Percentiles rank a stretch among this genome's conserved stretches.
These are phyloP conservation scores for Ballota nigra DNA, from an alignment of 257 asterid genomes.

Conservation along the genomic window DNA sequence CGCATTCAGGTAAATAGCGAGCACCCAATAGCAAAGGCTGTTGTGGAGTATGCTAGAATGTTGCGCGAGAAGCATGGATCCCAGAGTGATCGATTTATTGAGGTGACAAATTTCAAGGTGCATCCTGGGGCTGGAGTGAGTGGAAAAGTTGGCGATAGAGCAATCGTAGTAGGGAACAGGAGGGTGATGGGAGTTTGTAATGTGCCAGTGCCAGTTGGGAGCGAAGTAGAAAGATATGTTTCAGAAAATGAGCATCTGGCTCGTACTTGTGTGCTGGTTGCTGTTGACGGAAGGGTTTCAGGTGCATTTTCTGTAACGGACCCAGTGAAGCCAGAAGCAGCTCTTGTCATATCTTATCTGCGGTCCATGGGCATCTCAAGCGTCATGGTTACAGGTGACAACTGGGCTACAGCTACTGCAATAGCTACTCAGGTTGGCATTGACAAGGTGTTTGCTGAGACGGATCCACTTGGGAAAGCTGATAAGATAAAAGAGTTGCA, in stretches of 20 bases:
- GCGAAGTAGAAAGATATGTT: constrained; percentile 60
- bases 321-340: constrained; percentile 91
- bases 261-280: constrained; percentile 86
- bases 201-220: constrained; percentile 55
- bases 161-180: constrained; percentile 74
- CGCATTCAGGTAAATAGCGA: constrained; percentile 79
- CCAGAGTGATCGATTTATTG: constrained; percentile 44
- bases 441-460: constrained; percentile 81
- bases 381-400: constrained; percentile 98
- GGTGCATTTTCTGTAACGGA: constrained; percentile 94
- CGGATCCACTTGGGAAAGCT: constrained; percentile 92
- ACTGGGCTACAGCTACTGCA: constrained; percentile 95
- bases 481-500: constrained; percentile 92
- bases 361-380: constrained; percentile 70
- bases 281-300: constrained; percentile 64
- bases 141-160: constrained; percentile 69
- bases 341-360: constrained; percentile 66
- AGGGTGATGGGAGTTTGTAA: constrained; percentile 64
- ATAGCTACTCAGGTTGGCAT: constrained; percentile 87
- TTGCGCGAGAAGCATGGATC: constrained; percentile 43
- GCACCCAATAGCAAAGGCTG: constrained; percentile 95
- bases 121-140: constrained; percentile 91
- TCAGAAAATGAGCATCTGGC: constrained; percentile 76
- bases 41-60: constrained; percentile 76
- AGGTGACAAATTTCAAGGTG: constrained; percentile 82